Percentiles rank a stretch among this genome's conserved stretches.
phyloP scores from a whole-genome alignment of 495 filamentous ascomycete genomes.

The Penicillium cataractarum region DNA sequence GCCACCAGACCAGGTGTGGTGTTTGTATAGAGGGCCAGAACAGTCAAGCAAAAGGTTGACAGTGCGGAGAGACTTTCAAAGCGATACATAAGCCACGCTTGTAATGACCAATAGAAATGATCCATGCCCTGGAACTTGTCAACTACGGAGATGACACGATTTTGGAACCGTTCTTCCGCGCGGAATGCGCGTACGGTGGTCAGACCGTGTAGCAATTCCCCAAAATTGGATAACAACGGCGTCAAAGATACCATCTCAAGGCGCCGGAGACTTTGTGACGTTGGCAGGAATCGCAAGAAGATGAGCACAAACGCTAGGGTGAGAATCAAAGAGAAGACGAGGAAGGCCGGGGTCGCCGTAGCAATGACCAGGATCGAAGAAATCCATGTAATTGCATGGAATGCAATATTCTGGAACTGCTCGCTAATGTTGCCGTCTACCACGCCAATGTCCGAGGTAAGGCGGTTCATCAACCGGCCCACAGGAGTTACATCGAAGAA shows the following conservation, averaged over 20 bases:
- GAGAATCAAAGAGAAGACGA: constrained; percentile 68
- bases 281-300: constrained; percentile 75
- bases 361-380: constrained; percentile 75
- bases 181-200: constrained; percentile 78
- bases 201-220: constrained; percentile 74
- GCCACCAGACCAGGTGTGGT: constrained; percentile 74
- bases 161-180: constrained; percentile 74
- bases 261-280: constrained; percentile 78
- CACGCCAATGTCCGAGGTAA: constrained; percentile 83
- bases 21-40: constrained; percentile 68
- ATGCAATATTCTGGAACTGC: constrained; percentile 68
- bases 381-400: constrained; percentile 67
- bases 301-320: constrained; percentile 65
- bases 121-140: constrained; percentile 91
- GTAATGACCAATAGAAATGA: constrained; percentile 88
- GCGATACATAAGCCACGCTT: constrained; percentile 79
- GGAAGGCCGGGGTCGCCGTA: constrained; percentile 71
- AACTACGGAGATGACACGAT: constrained; percentile 70
- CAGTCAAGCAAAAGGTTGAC: constrained; percentile 71
- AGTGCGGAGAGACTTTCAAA: constrained; percentile 71
- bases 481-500: constrained; percentile 87
- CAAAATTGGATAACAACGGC: constrained; percentile 84
- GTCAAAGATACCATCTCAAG: constrained; percentile 84
- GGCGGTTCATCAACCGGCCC: constrained; percentile 81
- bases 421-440: constrained; percentile 77